Conservation (phyloP, 495 filamentous ascomycete species). For the Penicillium ucsense region DNA sequence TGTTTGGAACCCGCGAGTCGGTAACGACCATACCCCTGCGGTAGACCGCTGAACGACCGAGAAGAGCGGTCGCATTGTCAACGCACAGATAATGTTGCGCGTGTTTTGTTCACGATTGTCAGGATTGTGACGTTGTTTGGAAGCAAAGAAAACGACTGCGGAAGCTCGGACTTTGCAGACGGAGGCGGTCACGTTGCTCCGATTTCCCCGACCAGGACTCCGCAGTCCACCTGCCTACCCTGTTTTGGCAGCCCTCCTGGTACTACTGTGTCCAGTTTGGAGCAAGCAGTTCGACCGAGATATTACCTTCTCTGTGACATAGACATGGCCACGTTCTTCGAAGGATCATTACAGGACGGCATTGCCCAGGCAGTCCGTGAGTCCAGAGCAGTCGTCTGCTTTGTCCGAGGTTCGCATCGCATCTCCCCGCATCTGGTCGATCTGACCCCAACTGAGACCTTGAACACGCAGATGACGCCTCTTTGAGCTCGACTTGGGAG, state of each 20-base stretch:
- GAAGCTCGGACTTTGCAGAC: slow-evolving; percentile 3
- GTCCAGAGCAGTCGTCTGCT: slow-evolving; percentile 56
- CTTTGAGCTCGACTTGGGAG: slow-evolving; percentile 67
- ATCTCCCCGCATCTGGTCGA: slow-evolving; percentile 36
- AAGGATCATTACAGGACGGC: slow-evolving; percentile 68
- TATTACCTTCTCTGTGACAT: neutral
- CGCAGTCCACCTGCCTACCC: slow-evolving; percentile 5
- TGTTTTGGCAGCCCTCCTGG: neutral
- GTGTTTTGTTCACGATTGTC: neutral
- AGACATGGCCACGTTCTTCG: slow-evolving; percentile 56
- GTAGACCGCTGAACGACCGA: slow-evolving; percentile 19
- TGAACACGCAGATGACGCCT: slow-evolving; percentile 44
- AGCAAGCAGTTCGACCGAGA: too few species aligned
- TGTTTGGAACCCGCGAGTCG: slow-evolving; percentile 11
- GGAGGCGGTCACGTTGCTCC: slow-evolving; percentile 11
- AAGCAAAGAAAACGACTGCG: neutral
- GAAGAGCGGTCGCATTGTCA: slow-evolving; percentile 25
- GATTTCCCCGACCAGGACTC: slow-evolving; percentile 10
- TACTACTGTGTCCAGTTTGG: too few species aligned
- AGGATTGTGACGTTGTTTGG: neutral
- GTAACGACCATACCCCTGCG: slow-evolving; percentile 12
- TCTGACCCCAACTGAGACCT: slow-evolving; percentile 8
- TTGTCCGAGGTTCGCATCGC: slow-evolving; percentile 47
- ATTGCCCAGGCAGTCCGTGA: slow-evolving; percentile 64
- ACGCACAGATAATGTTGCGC: neutral